Base-by-base conservation (phyloP, 1,284 basidiomycete genomes). In the Kalmanozyma brasiliensis region DNA sequence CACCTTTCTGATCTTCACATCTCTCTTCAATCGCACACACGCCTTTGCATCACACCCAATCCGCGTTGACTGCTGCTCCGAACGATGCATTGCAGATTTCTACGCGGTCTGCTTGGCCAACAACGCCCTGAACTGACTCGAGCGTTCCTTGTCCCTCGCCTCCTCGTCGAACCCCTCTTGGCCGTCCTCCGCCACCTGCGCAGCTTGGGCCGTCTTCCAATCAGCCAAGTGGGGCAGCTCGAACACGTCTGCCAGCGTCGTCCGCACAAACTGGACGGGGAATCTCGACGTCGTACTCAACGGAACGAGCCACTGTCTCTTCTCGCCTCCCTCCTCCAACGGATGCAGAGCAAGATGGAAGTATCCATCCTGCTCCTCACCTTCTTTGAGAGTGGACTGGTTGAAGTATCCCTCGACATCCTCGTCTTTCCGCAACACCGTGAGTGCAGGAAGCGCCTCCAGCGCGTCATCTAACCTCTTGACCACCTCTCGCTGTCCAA, bases 221-320 rank as follows among this genome's bases (percentile, higher is more conserved):
- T 81, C 78, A 0, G 61, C 71, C 22, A 78, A 48, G 24, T 78
- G 55, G 1, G 74, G 64, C 20, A 76, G 40, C 5, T 55, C 58
- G 2, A 81, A 61, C 11, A 53, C 35, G 10, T 45, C 17, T 0
- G 79, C 70, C 6, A 81, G 57, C 1, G 76, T 70, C 14, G 63
- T 29, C 8, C 74, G 43, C 0, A 59, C 56, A 10, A 61, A 71
- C 33, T 75, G 70, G 1, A 60, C 59, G 6, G 66, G 56, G 20
- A 73, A 73, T 5, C 58, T 44, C 4, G 40, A 20, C 13, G 17
- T 16, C 1, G 35, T 42, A 4, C 23, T 34, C 16, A 67, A 32
- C 16, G 59, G 49, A 1, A 74, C 34, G 9, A 73, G 22, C 61
- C 72, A 72, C 16, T 59, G 34, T 23, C 26, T 41, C 24, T 38